These are phyloP conservation scores for Arthroderma sp. DNA, from an alignment of 2,329 filamentous ascomycete species.

Conservation along the genomic window DNA sequence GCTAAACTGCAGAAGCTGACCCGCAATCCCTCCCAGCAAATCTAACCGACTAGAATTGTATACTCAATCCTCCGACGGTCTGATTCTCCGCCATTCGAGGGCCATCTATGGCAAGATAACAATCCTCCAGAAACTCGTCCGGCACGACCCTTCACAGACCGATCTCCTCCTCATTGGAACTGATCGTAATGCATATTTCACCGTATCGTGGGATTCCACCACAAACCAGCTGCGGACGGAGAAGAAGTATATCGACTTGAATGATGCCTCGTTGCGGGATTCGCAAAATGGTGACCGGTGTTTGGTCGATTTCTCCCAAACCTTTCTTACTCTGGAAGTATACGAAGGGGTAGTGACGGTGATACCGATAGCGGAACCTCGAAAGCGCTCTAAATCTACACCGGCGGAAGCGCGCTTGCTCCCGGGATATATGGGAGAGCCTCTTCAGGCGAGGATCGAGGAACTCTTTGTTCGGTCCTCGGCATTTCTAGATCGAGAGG, in stretches of 20 bases:
- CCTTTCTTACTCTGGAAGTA: conserved; percentile 53
- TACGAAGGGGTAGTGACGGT: conserved; percentile 56
- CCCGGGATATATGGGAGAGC: conserved; percentile 44
- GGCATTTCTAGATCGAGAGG: conserved; percentile 47
- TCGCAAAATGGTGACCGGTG: conserved; percentile 73
- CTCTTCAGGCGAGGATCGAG: conserved; percentile 48
- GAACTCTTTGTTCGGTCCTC: conserved; percentile 56
- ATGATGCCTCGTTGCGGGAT: conserved; percentile 52
- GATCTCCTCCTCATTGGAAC: conserved; percentile 91
- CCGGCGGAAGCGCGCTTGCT: conserved; percentile 12
- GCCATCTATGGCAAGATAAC: conserved; percentile 74
- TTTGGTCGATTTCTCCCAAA: conserved; percentile 66
- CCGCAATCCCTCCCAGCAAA: conserved; percentile 43
- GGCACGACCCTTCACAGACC: conserved; percentile 47
- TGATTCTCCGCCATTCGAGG: conserved; percentile 54
- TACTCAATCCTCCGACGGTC: conserved; percentile 46
- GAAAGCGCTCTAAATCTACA: conserved; percentile 28
- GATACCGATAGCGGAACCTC: conserved; percentile 39
- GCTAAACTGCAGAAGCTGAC: conserved; percentile 10
- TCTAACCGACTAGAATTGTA: conserved; percentile 80
- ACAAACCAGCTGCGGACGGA: conserved; percentile 41
- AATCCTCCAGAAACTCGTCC: conserved; percentile 64
- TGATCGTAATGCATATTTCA: conserved; percentile 82
- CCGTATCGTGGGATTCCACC: conserved; percentile 62
- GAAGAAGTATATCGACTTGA: conserved; percentile 46